phyloP scores from a whole-genome alignment of 257 asterid genomes.

The Cordia subcordata region DNA sequence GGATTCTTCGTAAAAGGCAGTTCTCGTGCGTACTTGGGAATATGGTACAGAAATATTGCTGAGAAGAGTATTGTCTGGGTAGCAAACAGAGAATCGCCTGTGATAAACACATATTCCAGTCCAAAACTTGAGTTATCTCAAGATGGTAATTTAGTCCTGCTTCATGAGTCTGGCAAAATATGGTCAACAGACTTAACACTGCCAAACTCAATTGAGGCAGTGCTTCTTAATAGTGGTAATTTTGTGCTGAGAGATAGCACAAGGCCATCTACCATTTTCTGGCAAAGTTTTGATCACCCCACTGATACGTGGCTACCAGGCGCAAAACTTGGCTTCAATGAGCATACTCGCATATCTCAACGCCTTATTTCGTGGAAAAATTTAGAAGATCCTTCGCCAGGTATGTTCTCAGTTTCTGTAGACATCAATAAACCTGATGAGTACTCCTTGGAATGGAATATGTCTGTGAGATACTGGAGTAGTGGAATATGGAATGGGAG shows the following conservation, averaged over 20 bases:
- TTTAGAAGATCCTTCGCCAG: slow-evolving; percentile 33
- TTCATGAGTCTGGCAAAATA: slow-evolving; percentile 7
- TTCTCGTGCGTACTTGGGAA: slow-evolving; percentile 20
- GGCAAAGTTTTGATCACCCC: slow-evolving; percentile 40
- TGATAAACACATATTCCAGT: background rate
- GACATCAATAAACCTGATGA: background rate
- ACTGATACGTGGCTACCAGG: slow-evolving; percentile 40
- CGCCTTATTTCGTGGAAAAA: slow-evolving; percentile 34
- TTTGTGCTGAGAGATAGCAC: slow-evolving; percentile 24
- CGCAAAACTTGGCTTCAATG: slow-evolving; percentile 23
- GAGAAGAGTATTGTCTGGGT: slow-evolving; percentile 28
- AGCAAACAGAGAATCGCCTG: slow-evolving; percentile 27
- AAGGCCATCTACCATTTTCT: slow-evolving; percentile 8
- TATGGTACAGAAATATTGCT: slow-evolving; percentile 29
- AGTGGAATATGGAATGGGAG: slow-evolving; percentile 30
- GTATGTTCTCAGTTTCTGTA: slow-evolving; percentile 23
- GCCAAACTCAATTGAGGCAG: slow-evolving; percentile 24
- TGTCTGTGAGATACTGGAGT: slow-evolving; percentile 22
- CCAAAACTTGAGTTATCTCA: slow-evolving; percentile 13
- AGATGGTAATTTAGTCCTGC: slow-evolving; percentile 26
- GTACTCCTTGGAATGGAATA: slow-evolving; percentile 25
- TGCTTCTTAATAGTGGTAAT: slow-evolving; percentile 35
- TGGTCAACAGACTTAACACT: slow-evolving; percentile 28
- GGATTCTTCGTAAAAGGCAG: slow-evolving; percentile 30
- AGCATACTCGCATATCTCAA: slow-evolving; percentile 8